Conservation (phyloP, 2,329 filamentous ascomycete genomes). For the Clarireedia sp. region DNA sequence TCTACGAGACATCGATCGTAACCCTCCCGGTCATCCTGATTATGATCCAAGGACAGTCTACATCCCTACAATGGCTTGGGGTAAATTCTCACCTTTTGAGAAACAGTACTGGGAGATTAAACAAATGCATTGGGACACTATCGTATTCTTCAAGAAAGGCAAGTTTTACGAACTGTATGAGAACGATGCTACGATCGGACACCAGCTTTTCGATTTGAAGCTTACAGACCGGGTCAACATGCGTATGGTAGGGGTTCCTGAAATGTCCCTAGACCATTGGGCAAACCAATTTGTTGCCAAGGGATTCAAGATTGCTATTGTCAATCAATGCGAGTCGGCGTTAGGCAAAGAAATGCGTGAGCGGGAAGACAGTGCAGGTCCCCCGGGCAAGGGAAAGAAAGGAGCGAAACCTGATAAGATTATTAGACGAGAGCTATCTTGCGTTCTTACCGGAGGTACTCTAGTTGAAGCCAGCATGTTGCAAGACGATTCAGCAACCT, state of each 20-base stretch:
- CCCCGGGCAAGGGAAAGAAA: slow-evolving; percentile 20
- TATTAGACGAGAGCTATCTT: slow-evolving; percentile 82
- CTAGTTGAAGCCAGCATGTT: slow-evolving; percentile 95
- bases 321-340: slow-evolving; percentile 95
- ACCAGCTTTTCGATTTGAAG: slow-evolving; percentile 95
- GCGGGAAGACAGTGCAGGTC: slow-evolving; percentile 49
- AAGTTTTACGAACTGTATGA: slow-evolving; percentile 99
- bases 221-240: slow-evolving; percentile 98
- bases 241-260: slow-evolving; percentile 98
- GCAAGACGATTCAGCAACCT: slow-evolving; percentile 95
- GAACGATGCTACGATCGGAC: slow-evolving; percentile 91
- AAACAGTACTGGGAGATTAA: slow-evolving; percentile 99
- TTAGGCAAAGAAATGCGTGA: slow-evolving; percentile 99
- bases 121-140: slow-evolving; percentile 92
- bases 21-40: slow-evolving; percentile 71
- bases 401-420: slow-evolving; percentile 62
- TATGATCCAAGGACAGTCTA: slow-evolving; percentile 89
- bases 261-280: slow-evolving; percentile 93
- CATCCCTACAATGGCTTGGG: slow-evolving; percentile 73
- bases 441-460: slow-evolving; percentile 85
- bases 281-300: slow-evolving; percentile 98
- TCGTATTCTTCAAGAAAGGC: slow-evolving; percentile 99
- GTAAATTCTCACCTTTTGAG: slow-evolving; percentile 85
- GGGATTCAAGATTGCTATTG: slow-evolving; percentile 91
- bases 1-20: slow-evolving; percentile 73